Base-by-base conservation (phyloP, 345 rosid genomes). In the Citrus sp. region DNA sequence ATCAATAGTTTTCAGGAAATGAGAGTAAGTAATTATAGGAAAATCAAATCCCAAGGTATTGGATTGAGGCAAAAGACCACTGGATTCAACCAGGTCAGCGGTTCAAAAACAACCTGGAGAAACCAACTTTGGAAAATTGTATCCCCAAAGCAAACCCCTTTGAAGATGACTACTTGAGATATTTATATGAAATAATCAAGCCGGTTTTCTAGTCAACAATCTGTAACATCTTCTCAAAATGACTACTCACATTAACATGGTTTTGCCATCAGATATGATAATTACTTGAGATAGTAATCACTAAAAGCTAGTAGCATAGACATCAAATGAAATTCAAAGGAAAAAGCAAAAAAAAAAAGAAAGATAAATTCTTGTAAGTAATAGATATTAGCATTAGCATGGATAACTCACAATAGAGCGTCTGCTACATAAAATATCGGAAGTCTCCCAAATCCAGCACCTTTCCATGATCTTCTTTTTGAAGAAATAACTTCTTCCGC, bases 351-450 rank as follows among this genome's bases (percentile, higher is more conserved):
- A 10, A 9, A 42, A 2, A 42, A 42, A 25, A n/a, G n/a, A n/a
- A 35, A 35, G 49, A 42, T 42, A 42, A 10, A 10, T 22, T 46
- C 34, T n/a, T 54, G n/a, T 3, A 37, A 14, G 18, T n/a, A 67
- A 70, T 56, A 75, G 73, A 25, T 9, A 18, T 37, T 30, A 42
- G 61, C 27, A 35, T 60, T 10, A 66, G 67, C 22, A 73, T 19
- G 61, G 25, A 22, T n/a, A 64, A 72, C 98, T 90, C 89, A 96
- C 97, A 89, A 88, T 68, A 92, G 66, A 38, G 86, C 87, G 77
- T 96, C 82, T 9, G 94, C 97, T 3, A 68, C 83, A 77, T 84
- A 92, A 87, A 96, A 94, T 82, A 94, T 87, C 4, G 97, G 99
- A 73, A 96, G 92, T 84, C 89, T 90, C 77, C 93, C 89, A 74